phyloP scores from a whole-genome alignment of 2,329 filamentous ascomycete genomes.

The Herpotrichia juniperi region DNA sequence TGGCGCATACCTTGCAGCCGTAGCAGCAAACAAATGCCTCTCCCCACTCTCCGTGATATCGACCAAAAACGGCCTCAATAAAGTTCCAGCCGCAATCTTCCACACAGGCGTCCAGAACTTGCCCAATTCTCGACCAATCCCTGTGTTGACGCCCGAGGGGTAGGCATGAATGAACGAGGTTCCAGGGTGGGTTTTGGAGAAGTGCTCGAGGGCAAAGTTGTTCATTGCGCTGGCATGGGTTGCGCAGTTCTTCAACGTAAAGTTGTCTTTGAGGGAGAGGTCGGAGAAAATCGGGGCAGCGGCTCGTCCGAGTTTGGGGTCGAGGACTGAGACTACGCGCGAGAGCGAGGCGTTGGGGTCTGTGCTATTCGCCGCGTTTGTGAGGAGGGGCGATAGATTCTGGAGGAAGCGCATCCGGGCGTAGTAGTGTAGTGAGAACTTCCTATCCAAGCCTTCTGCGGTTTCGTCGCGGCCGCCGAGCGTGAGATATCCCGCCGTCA shows the following conservation, averaged over 20 bases:
- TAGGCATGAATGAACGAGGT: slow-evolving; percentile 37
- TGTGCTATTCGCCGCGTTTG: slow-evolving; percentile 18
- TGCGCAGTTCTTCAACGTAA: slow-evolving; percentile 30
- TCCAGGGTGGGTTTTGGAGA: slow-evolving; percentile 24
- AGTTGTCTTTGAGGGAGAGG: slow-evolving; percentile 32
- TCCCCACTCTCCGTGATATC: slow-evolving; percentile 37
- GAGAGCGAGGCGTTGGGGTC: slow-evolving; percentile 23
- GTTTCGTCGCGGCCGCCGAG: slow-evolving; percentile 47
- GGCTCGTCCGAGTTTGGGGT: slow-evolving; percentile 24
- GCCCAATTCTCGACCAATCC: slow-evolving; percentile 17
- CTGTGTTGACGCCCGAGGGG: slow-evolving; percentile 32
- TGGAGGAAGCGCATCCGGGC: slow-evolving; percentile 47
- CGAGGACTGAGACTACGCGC: slow-evolving; percentile 38
- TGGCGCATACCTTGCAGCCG: slow-evolving; percentile 30
- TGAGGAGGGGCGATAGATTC: slow-evolving; percentile 45
- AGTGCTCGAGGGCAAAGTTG: slow-evolving; percentile 31
- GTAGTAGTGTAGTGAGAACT: slow-evolving; percentile 42
- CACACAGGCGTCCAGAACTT: slow-evolving; percentile 6
- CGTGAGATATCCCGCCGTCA: slow-evolving; percentile 58
- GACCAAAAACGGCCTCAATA: slow-evolving; percentile 26
- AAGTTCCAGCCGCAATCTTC: slow-evolving; percentile 9
- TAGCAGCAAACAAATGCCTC: slow-evolving; percentile 39
- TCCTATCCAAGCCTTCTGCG: slow-evolving; percentile 42
- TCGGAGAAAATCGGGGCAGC: slow-evolving; percentile 26
- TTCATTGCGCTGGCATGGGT: slow-evolving; percentile 33